These are phyloP conservation scores for Pugionium cornutum DNA, from an alignment of 345 rosid genomes.

Conservation along the genomic window DNA sequence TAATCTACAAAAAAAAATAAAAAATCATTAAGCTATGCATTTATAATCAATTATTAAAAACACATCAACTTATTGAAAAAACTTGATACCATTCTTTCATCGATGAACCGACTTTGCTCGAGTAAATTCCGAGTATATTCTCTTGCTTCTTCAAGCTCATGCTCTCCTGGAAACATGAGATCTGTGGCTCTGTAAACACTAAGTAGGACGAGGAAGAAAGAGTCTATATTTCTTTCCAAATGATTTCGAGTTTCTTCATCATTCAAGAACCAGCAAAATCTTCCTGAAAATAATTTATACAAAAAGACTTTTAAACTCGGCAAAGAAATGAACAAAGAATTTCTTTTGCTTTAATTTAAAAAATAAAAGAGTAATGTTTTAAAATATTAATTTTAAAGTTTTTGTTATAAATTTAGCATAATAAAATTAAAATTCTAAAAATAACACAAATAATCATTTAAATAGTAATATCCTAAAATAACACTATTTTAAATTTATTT, in stretches of 20 bases:
- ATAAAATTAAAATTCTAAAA: too few species aligned
- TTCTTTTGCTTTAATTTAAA: too few species aligned
- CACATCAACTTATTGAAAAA: not conserved
- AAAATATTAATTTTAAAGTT: too few species aligned
- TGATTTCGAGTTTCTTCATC: constrained; percentile 37
- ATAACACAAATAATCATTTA: too few species aligned
- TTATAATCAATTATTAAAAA: too few species aligned
- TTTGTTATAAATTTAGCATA: too few species aligned
- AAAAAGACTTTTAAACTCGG: too few species aligned
- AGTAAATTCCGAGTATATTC: constrained; percentile 47
- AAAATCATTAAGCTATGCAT: too few species aligned
- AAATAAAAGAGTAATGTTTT: too few species aligned
- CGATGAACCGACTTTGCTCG: constrained; percentile 28
- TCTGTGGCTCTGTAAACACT: constrained; percentile 59
- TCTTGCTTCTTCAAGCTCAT: constrained; percentile 51
- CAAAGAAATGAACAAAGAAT: too few species aligned
- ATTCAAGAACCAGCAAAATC: constrained; percentile 57
- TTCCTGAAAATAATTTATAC: constrained; percentile 37
- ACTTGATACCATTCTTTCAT: not conserved
- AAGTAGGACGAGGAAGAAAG: constrained; percentile 42
- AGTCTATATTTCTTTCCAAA: constrained; percentile 35
- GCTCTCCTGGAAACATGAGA: constrained; percentile 55
- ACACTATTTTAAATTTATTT: too few species aligned
- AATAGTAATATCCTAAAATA: too few species aligned
- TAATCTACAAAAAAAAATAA: constrained; percentile 16